Evolutionary conservation across 805 yeast species (phyloP).

Genomic region (Scheffersomyces amazonensis): DNA sequence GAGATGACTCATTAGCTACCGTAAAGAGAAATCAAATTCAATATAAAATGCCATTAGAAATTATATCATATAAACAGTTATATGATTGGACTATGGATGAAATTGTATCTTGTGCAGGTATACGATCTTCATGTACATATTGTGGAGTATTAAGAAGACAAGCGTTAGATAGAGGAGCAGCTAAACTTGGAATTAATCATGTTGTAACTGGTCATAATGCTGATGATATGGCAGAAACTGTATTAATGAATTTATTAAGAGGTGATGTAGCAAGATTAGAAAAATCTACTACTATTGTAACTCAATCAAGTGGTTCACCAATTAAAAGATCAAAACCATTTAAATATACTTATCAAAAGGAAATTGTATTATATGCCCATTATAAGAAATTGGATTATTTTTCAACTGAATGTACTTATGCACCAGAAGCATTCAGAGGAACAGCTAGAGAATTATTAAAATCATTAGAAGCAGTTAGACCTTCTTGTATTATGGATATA

Average conservation of each 20-base stretch:
- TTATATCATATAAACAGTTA: constrained; percentile 81
- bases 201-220: constrained; percentile 99
- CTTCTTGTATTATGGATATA: constrained; percentile 90
- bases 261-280: constrained; percentile 96
- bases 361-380: constrained; percentile 95
- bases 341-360: constrained; percentile 94
- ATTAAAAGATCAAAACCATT: constrained; percentile 93
- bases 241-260: constrained; percentile 86
- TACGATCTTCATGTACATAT: constrained; percentile 91
- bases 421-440: constrained; percentile 98
- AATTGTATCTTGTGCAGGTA: constrained; percentile 91
- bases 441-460: constrained; percentile 93
- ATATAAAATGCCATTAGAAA: constrained; percentile 73
- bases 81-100: constrained; percentile 99
- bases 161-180: constrained; percentile 95
- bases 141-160: constrained; percentile 97
- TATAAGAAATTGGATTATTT: constrained; percentile 93
- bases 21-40: constrained; percentile 91
- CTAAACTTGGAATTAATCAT: constrained; percentile 77
- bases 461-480: constrained; percentile 84
- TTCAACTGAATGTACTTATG: constrained; percentile 96
- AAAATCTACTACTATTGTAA: constrained; percentile 80
- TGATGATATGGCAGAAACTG: constrained; percentile 99
- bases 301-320: constrained; percentile 81
- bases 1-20: constrained; percentile 96